These are phyloP conservation scores for Tolypocladium album DNA, from an alignment of 2,329 filamentous ascomycete genomes.

Conservation along the genomic window DNA sequence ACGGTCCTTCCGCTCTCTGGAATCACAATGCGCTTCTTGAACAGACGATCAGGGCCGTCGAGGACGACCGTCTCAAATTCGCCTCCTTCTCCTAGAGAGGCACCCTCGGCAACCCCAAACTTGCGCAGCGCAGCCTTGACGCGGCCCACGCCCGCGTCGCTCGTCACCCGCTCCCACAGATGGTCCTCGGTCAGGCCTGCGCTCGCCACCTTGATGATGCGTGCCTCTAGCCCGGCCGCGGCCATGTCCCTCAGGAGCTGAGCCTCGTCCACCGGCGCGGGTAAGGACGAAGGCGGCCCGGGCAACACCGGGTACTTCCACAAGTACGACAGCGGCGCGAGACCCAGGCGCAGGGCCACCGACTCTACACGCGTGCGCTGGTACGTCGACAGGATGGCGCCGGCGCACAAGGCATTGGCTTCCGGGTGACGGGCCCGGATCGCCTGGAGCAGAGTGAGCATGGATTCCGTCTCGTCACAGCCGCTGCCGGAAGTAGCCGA, in stretches of 20 bases:
- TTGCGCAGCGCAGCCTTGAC: constrained; percentile 45
- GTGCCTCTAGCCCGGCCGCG: constrained; percentile 65
- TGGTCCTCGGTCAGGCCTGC: constrained; percentile 74
- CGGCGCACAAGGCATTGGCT: constrained; percentile 78
- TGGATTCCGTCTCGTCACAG: constrained; percentile 80
- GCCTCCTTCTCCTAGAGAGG: constrained; percentile 81
- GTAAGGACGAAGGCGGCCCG: constrained; percentile 12
- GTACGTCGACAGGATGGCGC: constrained; percentile 90
- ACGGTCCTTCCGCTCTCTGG: constrained; percentile 38
- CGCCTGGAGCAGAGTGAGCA: constrained; percentile 61
- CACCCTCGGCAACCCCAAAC: constrained; percentile 59
- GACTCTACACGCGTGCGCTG: constrained; percentile 94
- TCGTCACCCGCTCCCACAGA: constrained; percentile 71
- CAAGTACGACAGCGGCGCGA: constrained; percentile 74
- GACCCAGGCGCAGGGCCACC: constrained; percentile 71
- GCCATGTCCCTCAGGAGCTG: constrained; percentile 75
- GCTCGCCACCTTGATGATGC: constrained; percentile 90
- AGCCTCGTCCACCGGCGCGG: constrained; percentile 26
- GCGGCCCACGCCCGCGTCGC: constrained; percentile 32
- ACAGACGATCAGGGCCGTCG: constrained; percentile 63
- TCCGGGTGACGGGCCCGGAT: constrained; percentile 62
- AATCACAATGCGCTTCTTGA: constrained; percentile 60
- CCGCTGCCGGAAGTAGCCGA: constrained; percentile 9
- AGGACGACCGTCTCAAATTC: constrained; percentile 92
- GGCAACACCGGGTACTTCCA: constrained; percentile 84